These are phyloP conservation scores for Solanum piurae DNA, from an alignment of 257 asterid genomes.

Conservation along the genomic window DNA sequence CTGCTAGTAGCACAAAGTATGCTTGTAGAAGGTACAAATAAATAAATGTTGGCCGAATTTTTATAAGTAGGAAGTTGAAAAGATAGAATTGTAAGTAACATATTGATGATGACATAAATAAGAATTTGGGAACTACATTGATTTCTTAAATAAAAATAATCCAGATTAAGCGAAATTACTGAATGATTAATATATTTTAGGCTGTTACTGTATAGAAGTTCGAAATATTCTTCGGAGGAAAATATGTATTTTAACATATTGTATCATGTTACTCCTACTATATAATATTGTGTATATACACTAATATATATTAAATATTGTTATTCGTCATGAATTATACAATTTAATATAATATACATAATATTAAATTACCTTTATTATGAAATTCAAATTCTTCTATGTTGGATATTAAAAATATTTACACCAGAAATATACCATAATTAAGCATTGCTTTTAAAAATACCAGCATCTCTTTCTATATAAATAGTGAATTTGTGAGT, in stretches of 20 bases:
- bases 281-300: too few relatives aligned
- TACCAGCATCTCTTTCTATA: too few relatives aligned
- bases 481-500: too few relatives aligned
- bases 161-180: neutral
- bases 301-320: too few relatives aligned
- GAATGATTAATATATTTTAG: neutral
- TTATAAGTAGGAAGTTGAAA: neutral
- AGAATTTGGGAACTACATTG: neutral
- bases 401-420: too few relatives aligned
- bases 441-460: too few relatives aligned
- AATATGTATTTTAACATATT: neutral
- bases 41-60: neutral
- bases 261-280: too few relatives aligned
- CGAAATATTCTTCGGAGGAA: neutral
- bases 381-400: too few relatives aligned
- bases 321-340: too few relatives aligned
- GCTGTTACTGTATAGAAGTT: neutral
- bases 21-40: neutral
- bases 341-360: too few relatives aligned
- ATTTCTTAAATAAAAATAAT: neutral
- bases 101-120: neutral
- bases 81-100: neutral
- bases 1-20: neutral
- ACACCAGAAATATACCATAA: too few relatives aligned
- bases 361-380: too few relatives aligned